These are phyloP conservation scores for Backusella parvicylindrica DNA, from an alignment of 192 early-diverging fungal species.

Conservation along the genomic window DNA sequence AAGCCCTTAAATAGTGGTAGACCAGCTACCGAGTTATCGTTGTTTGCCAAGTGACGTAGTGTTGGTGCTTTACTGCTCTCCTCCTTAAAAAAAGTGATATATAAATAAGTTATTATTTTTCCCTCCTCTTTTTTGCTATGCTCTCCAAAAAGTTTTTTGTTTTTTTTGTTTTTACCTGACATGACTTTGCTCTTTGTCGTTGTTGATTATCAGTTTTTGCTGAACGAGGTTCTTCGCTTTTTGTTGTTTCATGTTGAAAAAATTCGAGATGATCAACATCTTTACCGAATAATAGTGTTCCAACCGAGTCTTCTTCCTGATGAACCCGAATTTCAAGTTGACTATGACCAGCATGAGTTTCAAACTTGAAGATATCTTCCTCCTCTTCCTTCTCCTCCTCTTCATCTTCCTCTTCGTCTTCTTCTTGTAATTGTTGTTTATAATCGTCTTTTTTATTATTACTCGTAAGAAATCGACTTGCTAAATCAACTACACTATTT, in stretches of 20 bases:
- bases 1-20: conserved; percentile 12
- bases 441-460: background rate
- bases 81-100: background rate
- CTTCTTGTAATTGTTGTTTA: background rate
- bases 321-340: background rate
- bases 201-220: background rate
- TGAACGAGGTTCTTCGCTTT: background rate
- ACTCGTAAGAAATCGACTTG: background rate
- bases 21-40: background rate
- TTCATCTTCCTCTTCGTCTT: background rate
- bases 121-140: background rate
- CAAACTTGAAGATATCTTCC: background rate
- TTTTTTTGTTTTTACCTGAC: background rate
- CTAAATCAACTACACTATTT: conserved; percentile 1
- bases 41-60: conserved; percentile 8
- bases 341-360: background rate
- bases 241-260: background rate
- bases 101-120: background rate
- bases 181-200: conserved; percentile 16
- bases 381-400: background rate
- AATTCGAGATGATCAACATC: conserved; percentile 7
- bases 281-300: background rate
- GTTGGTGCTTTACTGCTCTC: background rate
- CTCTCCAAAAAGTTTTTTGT: background rate
- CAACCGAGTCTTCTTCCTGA: background rate